Percentiles rank a stretch among this genome's conserved stretches.
Evolutionary conservation across 1,284 basidiomycete genomes (phyloP).

Genomic region (Marasmius fiardii): DNA sequence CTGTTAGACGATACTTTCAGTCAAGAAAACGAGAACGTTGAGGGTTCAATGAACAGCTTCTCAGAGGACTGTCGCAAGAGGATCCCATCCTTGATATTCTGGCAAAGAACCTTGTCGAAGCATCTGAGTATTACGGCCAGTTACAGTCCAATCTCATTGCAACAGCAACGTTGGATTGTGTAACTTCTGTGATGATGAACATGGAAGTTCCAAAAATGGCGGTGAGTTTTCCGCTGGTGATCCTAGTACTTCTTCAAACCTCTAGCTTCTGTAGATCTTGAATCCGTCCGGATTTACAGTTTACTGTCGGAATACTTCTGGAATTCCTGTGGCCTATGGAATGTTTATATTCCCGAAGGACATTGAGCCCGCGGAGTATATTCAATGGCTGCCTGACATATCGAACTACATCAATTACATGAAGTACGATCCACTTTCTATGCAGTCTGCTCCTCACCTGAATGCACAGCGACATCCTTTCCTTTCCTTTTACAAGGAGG

Average conservation of each 20-base stretch:
- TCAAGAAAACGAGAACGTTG: background rate
- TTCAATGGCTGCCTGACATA: background rate
- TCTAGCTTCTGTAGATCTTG: background rate
- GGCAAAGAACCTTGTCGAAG: background rate
- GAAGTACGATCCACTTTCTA: background rate
- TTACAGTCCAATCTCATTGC: background rate
- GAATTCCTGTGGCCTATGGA: background rate
- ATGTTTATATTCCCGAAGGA: background rate
- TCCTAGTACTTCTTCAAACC: background rate
- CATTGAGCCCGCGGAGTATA: background rate
- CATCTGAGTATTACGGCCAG: background rate
- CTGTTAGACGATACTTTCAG: background rate
- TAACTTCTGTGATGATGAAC: background rate
- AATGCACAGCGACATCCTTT: background rate
- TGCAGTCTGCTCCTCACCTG: background rate
- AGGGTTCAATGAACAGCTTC: background rate
- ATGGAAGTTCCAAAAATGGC: background rate
- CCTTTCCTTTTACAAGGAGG: background rate
- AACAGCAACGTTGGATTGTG: background rate
- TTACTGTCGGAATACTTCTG: background rate
- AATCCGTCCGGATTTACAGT: background rate
- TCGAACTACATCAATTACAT: background rate
- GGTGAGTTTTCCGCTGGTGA: background rate
- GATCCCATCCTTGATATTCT: background rate
- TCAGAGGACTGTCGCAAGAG: background rate